Percentiles rank a stretch among this genome's conserved stretches.
These are phyloP conservation scores for Ceratocystis cacaofunesta DNA, from an alignment of 2,329 filamentous ascomycete species.

Conservation along the genomic window DNA sequence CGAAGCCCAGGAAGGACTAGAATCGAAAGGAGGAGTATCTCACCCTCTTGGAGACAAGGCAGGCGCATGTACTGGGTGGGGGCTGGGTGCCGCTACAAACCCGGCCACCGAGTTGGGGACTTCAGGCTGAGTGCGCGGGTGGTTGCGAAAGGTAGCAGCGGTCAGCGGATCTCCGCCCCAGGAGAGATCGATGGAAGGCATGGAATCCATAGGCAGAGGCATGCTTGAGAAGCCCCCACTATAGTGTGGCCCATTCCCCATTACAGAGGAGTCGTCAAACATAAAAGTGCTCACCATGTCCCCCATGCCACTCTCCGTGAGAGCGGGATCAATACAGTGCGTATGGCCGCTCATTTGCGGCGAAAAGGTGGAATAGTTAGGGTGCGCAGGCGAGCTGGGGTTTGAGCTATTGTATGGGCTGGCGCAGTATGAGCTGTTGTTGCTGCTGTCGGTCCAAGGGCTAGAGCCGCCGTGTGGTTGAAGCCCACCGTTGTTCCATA, in stretches of 20 bases:
- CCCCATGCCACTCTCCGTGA: not conserved
- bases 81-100: not conserved
- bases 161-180: no score
- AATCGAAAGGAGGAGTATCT: not conserved
- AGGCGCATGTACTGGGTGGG: not conserved
- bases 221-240: no score
- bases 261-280: no score
- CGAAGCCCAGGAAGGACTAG: not conserved
- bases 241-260: no score
- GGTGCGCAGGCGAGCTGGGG: constrained; percentile 8
- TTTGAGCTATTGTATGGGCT: constrained; percentile 6
- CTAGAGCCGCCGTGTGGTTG: not conserved
- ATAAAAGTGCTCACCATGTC: not conserved
- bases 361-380: not conserved
- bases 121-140: no score
- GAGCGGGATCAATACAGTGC: constrained; percentile 3
- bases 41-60: not conserved
- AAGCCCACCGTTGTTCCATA: not conserved
- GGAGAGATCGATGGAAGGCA: no score
- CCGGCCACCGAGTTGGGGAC: not conserved
- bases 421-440: not conserved
- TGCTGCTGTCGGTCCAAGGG: not conserved
- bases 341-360: not conserved
- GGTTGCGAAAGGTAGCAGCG: not conserved
- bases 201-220: no score